A percentile compares a stretch with the other conserved stretches of the same genome.
These are phyloP conservation scores for Phalaenopsis aphrodite DNA, from an alignment of 106 monocot species.

Conservation along the genomic window DNA sequence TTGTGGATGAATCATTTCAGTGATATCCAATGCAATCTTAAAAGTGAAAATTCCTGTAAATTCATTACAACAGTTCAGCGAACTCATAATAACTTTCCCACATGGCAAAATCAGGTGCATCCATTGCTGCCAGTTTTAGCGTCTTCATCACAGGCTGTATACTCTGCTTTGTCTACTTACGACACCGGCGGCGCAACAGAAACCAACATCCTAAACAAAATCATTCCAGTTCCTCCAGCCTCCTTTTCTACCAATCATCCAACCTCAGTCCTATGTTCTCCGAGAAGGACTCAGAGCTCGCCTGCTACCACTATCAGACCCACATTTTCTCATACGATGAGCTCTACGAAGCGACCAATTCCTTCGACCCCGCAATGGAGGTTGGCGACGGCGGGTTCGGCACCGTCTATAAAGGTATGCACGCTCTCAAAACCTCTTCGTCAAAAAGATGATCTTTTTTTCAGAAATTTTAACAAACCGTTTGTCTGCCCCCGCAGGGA, in stretches of 20 bases:
- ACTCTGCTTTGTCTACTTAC: background rate
- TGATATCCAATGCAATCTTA: no score
- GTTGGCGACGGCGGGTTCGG: constrained; percentile 29
- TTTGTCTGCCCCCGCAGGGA: constrained; percentile 13
- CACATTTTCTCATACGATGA: constrained; percentile 29
- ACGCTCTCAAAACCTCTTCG: background rate
- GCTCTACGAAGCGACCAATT: constrained; percentile 27
- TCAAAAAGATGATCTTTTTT: background rate
- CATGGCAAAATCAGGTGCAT: background rate
- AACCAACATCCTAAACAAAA: background rate
- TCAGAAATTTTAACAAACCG: background rate
- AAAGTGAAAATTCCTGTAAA: background rate
- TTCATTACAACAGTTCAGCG: background rate
- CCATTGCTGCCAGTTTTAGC: background rate
- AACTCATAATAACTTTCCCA: background rate
- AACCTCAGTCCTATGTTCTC: background rate
- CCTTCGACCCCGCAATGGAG: constrained; percentile 16
- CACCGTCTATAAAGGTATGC: constrained; percentile 29
- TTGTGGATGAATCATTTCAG: no score
- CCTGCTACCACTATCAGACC: constrained; percentile 8
- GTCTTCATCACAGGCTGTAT: background rate
- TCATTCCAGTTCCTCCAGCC: background rate
- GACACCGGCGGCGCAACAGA: no score
- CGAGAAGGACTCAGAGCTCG: constrained; percentile 8
- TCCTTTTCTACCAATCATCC: constrained; percentile 1